Percentiles rank a stretch among this genome's conserved stretches.
phyloP scores from a whole-genome alignment of 2,329 filamentous ascomycete genomes.

The Colletotrichum melonis region DNA sequence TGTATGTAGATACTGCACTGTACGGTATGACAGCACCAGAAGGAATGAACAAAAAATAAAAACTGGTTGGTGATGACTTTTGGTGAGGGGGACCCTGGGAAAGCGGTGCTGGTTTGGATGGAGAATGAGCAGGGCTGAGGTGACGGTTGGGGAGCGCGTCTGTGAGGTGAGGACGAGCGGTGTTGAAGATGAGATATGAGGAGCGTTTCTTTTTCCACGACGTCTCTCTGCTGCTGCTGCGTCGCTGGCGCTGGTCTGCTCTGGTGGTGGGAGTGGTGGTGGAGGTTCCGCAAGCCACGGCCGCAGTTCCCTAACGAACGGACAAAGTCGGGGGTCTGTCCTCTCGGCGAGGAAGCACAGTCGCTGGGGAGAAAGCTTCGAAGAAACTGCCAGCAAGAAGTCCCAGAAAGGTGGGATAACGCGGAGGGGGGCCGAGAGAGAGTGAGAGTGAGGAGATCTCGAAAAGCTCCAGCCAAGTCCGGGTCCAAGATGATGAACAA shows the following conservation, averaged over 20 bases:
- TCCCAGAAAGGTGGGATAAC: neutral
- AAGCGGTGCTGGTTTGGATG: conserved; percentile 24
- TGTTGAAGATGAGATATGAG: conserved; percentile 35
- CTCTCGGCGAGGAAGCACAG: neutral
- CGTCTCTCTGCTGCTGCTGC: conserved; percentile 15
- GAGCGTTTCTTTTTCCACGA: conserved; percentile 32
- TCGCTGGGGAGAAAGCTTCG: neutral
- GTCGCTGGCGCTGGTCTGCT: neutral
- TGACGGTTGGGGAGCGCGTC: conserved; percentile 29
- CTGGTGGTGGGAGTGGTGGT: neutral
- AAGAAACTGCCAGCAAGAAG: neutral
- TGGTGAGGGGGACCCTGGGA: conserved; percentile 1
- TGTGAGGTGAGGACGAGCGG: conserved; percentile 34
- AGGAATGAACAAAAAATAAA: neutral
- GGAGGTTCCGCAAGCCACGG: neutral
- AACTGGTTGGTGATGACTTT: neutral
- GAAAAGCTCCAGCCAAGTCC: conserved; percentile 24
- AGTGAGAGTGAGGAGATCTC: conserved; percentile 35
- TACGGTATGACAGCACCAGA: neutral
- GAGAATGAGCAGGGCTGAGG: conserved; percentile 32
- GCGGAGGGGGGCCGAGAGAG: conserved; percentile 30
- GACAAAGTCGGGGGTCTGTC: conserved; percentile 15
- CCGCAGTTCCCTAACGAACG: conserved; percentile 1
- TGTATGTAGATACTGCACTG: neutral
- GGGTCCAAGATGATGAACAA: conserved; percentile 6